Evolutionary conservation across 139 green algal species (phyloP).

Genomic region (Chara braunii): DNA sequence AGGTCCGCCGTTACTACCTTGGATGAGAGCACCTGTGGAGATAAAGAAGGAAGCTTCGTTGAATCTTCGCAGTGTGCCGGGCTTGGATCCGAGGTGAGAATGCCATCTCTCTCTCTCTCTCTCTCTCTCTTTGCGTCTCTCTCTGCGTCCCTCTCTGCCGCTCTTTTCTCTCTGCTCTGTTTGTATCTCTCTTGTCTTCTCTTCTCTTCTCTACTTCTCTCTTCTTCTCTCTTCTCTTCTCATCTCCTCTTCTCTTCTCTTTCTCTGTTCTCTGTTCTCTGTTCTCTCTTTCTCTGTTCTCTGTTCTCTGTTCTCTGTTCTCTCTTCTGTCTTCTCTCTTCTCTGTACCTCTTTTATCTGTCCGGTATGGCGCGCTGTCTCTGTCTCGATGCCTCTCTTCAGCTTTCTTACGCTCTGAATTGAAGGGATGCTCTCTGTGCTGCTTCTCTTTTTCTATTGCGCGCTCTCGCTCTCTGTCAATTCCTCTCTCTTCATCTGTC

Average conservation of each 20-base stretch:
- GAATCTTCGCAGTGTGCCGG: slow-evolving; percentile 1
- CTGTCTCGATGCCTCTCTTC: no score
- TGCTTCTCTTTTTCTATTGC: no score
- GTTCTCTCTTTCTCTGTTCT: no score
- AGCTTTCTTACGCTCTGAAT: no score
- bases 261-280: background rate
- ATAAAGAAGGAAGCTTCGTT: slow-evolving; percentile 1
- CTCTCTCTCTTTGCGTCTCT: background rate
- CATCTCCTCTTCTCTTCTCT: background rate
- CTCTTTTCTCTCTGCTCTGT: background rate
- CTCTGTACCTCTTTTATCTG: no score
- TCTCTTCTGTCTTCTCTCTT: no score
- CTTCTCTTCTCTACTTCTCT: slow-evolving; percentile 4
- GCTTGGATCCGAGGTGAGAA: slow-evolving; percentile 19
- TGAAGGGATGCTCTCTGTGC: no score
- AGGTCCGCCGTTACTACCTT: slow-evolving; percentile 23
- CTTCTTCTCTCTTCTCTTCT: no score
- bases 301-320: no score
- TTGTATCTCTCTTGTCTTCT: background rate
- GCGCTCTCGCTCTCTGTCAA: no score
- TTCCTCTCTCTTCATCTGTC: no score
- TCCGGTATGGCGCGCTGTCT: no score
- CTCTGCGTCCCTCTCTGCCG: background rate
- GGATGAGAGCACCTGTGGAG: slow-evolving; percentile 34
- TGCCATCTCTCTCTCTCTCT: background rate